Evolutionary conservation across 2,329 filamentous ascomycete genomes (phyloP).

Genomic region (Trichoderma hamatum): DNA sequence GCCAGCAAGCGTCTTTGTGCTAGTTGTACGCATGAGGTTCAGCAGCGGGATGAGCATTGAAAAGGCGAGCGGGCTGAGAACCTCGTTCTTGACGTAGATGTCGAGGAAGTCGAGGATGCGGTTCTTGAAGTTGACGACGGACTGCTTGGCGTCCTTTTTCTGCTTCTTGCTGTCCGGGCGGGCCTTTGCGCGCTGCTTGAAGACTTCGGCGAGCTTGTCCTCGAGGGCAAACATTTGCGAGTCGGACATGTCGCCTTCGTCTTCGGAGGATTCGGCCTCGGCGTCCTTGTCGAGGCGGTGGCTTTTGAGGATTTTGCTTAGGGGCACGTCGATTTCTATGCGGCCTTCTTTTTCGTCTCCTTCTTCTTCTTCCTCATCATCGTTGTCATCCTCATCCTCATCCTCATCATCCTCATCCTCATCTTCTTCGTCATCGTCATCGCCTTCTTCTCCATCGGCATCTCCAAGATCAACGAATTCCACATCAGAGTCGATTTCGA

Average conservation of each 20-base stretch:
- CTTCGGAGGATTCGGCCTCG: conserved; percentile 59
- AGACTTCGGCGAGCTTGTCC: conserved; percentile 79
- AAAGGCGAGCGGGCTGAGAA: conserved; percentile 67
- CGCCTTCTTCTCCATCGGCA: conserved; percentile 46
- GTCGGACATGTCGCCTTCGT: conserved; percentile 86
- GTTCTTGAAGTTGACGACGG: conserved; percentile 92
- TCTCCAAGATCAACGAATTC: conserved; percentile 52
- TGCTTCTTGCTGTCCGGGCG: conserved; percentile 75
- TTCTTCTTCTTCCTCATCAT: conserved; percentile 47
- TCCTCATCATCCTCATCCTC: conserved; percentile 48
- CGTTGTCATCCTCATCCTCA: conserved; percentile 49
- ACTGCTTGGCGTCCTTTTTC: conserved; percentile 83
- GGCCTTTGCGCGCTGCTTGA: conserved; percentile 71
- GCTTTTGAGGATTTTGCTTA: conserved; percentile 77
- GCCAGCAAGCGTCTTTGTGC: conserved; percentile 72
- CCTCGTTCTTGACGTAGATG: conserved; percentile 81
- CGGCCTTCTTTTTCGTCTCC: conserved; percentile 49
- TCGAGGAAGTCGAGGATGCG: conserved; percentile 85
- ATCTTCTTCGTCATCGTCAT: conserved; percentile 50
- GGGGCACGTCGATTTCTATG: conserved; percentile 67
- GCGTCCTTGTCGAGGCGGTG: conserved; percentile 64
- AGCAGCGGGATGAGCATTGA: conserved; percentile 75
- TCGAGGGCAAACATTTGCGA: conserved; percentile 94
- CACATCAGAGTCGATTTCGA: conserved; percentile 50
- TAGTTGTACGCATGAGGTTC: conserved; percentile 74